Evolutionary conservation across 2,329 filamentous ascomycete genomes (phyloP), one percentile per base, ranked within the genome.

Genomic region (Pseudopithomyces maydicus): DNA sequence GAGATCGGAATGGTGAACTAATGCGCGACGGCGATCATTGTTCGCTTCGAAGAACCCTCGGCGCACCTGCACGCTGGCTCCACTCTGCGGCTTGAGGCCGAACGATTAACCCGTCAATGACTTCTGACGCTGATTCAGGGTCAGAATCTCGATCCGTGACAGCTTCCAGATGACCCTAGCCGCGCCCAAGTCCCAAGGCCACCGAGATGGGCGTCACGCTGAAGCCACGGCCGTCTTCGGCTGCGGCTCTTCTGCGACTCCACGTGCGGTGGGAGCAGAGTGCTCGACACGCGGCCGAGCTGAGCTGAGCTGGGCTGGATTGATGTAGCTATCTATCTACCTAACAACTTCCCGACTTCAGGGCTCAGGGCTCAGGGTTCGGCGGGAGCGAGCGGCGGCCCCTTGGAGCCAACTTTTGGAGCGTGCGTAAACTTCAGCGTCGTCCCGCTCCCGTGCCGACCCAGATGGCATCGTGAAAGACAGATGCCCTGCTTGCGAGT

Each of bases 381-480:
- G 55, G 44, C 57, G 55, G 65, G 59, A 64, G 55, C 54, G 46
- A 29, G n/a, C n/a, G 8, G 26, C 26, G 58, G 54, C 57, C 45
- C 32, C 56, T 58, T 61, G 62, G 63, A 69, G 68, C 69, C 70
- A 73, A 55, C 52, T 54, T 62, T 61, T 57, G 70, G 70, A 67
- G 66, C 70, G 70, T 74, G 71, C 70, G 50, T 65, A 67, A 56
- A 67, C 57, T 62, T 66, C 58, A 55, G 52, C 54, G 60, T 64
- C 66, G 65, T 56, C 53, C 64, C 61, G 63, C 65, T 69, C 69
- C 70, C 69, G 67, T 64, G 63, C 71, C 70, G 66, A 39, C 51
- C 38, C 42, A 42, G 46, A 52, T 52, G 23, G 46, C 23, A 47
- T 41, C 33, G 47, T 19, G 39, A 26, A 10, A 29, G 35, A 29